phyloP scores from a whole-genome alignment of 163 green algal genomes.

The Scenedesmus sp. region DNA sequence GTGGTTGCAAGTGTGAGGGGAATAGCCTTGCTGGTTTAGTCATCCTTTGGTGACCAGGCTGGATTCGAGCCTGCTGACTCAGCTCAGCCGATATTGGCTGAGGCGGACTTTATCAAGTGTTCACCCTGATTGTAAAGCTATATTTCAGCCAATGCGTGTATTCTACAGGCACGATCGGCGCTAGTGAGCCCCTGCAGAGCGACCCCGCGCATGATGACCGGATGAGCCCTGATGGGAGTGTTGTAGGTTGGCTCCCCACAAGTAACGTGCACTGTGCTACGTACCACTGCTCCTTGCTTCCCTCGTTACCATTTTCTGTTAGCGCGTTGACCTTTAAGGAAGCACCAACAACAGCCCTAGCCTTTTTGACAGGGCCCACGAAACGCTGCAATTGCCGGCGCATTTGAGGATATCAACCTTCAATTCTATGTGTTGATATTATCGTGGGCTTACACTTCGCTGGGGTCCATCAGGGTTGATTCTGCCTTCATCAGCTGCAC shows the following conservation, averaged over 20 bases:
- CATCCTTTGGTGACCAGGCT: background rate
- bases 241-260: background rate
- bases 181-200: background rate
- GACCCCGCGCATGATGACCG: background rate
- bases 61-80: background rate
- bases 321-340: slow-evolving; percentile 1
- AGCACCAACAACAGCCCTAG: slow-evolving; percentile 1
- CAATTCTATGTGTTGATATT: too few relatives aligned
- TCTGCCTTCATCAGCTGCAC: background rate
- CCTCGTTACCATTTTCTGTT: background rate
- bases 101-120: background rate
- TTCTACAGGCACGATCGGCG: background rate
- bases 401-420: too few relatives aligned
- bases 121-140: background rate
- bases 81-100: background rate
- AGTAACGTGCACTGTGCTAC: background rate
- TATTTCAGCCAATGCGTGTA: background rate
- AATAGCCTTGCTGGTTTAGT: background rate
- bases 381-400: background rate
- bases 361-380: background rate
- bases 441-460: background rate
- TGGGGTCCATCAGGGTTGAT: background rate
- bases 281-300: background rate
- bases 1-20: too few relatives aligned
- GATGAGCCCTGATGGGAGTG: background rate